phyloP scores from a whole-genome alignment of 83 land plant genomes.

The Diphasiastrum complanatum region DNA sequence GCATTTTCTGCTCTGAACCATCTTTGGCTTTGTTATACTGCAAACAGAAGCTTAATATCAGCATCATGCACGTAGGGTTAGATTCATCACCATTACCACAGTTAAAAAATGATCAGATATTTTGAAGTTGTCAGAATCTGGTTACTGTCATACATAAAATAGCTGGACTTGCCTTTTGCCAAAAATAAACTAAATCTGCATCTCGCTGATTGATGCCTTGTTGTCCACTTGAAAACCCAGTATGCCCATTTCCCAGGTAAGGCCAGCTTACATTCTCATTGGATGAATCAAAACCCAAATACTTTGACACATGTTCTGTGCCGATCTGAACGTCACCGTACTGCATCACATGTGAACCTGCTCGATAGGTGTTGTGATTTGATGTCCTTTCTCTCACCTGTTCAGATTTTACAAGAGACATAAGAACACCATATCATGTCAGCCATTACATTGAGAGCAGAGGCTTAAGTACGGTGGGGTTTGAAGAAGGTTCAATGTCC shows the following conservation, averaged over 20 bases:
- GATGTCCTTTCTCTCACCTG: slow-evolving; percentile 72
- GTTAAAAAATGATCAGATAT: too few species aligned
- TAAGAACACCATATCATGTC: too few species aligned
- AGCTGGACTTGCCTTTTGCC: slow-evolving; percentile 61
- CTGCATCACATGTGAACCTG: slow-evolving; percentile 87
- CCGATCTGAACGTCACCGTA: slow-evolving; percentile 53
- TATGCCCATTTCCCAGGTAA: too few species aligned
- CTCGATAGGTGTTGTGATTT: slow-evolving; percentile 37
- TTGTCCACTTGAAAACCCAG: background rate
- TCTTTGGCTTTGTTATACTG: slow-evolving; percentile 34
- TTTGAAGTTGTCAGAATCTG: too few species aligned
- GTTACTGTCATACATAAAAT: background rate
- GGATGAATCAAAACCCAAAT: slow-evolving; percentile 67
- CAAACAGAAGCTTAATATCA: too few species aligned
- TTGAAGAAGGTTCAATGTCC: too few species aligned
- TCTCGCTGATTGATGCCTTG: slow-evolving; percentile 63
- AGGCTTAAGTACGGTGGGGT: too few species aligned
- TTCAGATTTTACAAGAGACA: too few species aligned
- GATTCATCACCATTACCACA: too few species aligned
- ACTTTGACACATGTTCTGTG: slow-evolving; percentile 44
- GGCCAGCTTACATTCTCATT: slow-evolving; percentile 37
- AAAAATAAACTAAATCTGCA: slow-evolving; percentile 66
- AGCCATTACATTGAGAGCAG: too few species aligned
- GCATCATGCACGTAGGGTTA: too few species aligned
- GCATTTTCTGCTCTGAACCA: slow-evolving; percentile 29